Percentiles rank a stretch among this genome's conserved stretches.
These are phyloP conservation scores for Fusarium brachygibbosum DNA, from an alignment of 2,329 filamentous ascomycete genomes.

Conservation along the genomic window DNA sequence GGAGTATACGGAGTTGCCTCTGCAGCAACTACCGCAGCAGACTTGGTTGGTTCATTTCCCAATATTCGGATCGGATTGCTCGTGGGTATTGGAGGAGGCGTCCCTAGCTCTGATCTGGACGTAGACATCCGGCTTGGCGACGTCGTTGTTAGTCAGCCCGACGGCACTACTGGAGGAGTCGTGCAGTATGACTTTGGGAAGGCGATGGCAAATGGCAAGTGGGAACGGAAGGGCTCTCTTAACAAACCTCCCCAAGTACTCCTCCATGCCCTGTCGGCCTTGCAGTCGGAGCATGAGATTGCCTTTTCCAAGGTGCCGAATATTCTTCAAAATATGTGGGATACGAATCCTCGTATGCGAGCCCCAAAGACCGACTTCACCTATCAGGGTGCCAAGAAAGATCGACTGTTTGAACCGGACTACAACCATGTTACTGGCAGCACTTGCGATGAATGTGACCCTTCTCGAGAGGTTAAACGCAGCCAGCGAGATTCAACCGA, in stretches of 20 bases:
- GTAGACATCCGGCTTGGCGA: slow-evolving; percentile 50
- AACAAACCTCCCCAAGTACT: slow-evolving; percentile 26
- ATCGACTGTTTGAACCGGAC: slow-evolving; percentile 21
- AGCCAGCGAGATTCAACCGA: slow-evolving; percentile 4
- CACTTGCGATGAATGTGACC: slow-evolving; percentile 21
- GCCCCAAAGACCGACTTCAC: background rate
- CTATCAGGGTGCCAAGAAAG: slow-evolving; percentile 31
- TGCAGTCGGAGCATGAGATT: slow-evolving; percentile 35
- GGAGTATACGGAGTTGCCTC: slow-evolving; percentile 34
- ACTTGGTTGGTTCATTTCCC: slow-evolving; percentile 34
- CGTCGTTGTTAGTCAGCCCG: slow-evolving; percentile 45
- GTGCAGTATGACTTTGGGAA: slow-evolving; percentile 48
- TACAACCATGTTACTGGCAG: slow-evolving; percentile 15
- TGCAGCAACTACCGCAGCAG: slow-evolving; percentile 22
- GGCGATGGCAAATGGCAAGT: background rate
- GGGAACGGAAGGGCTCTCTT: slow-evolving; percentile 21
- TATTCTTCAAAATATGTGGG: background rate
- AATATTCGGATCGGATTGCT: slow-evolving; percentile 37
- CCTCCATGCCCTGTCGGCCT: slow-evolving; percentile 13
- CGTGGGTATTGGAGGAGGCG: slow-evolving; percentile 60
- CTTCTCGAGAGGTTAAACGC: background rate
- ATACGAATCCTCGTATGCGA: slow-evolving; percentile 20
- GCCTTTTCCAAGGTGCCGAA: background rate
- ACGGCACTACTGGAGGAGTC: slow-evolving; percentile 31
- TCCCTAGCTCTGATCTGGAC: slow-evolving; percentile 27